Percentiles rank a stretch among this genome's conserved stretches.
Conservation (phyloP, 1,284 basidiomycete genomes). For the Inonotus obliquus region DNA sequence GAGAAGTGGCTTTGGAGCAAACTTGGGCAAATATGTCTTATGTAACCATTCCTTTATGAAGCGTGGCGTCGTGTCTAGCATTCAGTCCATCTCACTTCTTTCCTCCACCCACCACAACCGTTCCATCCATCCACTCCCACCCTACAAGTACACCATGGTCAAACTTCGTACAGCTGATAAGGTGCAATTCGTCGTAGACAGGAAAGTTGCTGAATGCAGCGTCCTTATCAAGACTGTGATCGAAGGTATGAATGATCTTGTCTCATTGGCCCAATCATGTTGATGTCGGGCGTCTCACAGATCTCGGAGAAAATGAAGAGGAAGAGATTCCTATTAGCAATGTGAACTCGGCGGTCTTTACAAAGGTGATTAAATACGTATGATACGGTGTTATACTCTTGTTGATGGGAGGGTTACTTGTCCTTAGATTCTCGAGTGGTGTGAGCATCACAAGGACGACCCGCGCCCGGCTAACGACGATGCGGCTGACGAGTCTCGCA, state of each 20-base stretch:
- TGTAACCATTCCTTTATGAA: not conserved
- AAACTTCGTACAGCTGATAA: conserved; percentile 90
- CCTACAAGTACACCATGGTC: conserved; percentile 50
- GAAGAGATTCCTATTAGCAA: conserved; percentile 96
- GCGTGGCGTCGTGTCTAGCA: not conserved
- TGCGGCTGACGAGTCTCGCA: conserved; percentile 89
- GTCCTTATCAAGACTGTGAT: conserved; percentile 99
- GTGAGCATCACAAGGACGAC: conserved; percentile 97
- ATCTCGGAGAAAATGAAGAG: conserved; percentile 85
- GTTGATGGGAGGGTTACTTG: not conserved
- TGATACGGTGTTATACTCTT: not conserved
- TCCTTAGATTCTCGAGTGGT: conserved; percentile 92
- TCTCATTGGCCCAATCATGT: not conserved
- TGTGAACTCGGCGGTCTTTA: conserved; percentile 93
- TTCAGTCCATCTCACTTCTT: conserved; percentile 10
- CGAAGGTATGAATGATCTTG: conserved; percentile 63
- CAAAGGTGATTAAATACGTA: conserved; percentile 62
- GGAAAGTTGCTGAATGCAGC: conserved; percentile 91
- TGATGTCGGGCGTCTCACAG: conserved; percentile 37
- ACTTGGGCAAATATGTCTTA: not conserved
- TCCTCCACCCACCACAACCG: conserved; percentile 14
- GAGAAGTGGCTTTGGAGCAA: not conserved
- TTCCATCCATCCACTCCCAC: conserved; percentile 18
- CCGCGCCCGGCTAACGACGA: conserved; percentile 89
- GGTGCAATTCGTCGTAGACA: conserved; percentile 91